Percentiles rank a stretch among this genome's conserved stretches.
Conservation (phyloP, 2,329 filamentous ascomycete genomes). For the Xylariaceae sp. region DNA sequence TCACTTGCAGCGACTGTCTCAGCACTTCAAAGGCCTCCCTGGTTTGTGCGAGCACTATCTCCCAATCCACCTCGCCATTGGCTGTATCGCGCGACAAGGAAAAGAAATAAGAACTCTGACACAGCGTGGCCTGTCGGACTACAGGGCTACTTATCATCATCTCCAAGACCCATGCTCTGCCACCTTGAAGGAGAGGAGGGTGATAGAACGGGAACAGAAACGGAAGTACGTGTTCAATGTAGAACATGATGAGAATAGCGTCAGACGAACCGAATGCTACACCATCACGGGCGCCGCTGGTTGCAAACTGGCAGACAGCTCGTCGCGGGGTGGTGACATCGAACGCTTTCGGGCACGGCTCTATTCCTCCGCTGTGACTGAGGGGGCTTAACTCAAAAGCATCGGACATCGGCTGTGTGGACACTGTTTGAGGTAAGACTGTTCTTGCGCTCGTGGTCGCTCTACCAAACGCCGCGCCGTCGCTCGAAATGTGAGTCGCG, state of each 20-base stretch:
- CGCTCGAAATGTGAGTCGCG: background rate
- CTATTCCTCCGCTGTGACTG: background rate
- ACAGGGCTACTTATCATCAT: constrained; percentile 35
- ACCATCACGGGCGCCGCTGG: background rate
- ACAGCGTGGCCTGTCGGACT: constrained; percentile 30
- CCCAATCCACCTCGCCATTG: constrained; percentile 24
- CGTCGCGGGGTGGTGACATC: background rate
- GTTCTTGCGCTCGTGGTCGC: background rate
- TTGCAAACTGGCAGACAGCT: constrained; percentile 9
- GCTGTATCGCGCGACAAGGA: constrained; percentile 23
- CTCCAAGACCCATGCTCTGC: constrained; percentile 31
- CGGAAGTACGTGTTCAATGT: constrained; percentile 36
- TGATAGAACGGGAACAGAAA: constrained; percentile 39
- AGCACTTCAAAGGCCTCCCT: constrained; percentile 32
- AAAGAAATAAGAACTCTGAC: constrained; percentile 35
- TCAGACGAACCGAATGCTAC: constrained; percentile 21
- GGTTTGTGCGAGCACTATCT: constrained; percentile 35
- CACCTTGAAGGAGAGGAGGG: constrained; percentile 31
- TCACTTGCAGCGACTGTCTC: constrained; percentile 33
- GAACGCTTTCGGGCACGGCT: background rate
- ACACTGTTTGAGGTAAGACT: background rate
- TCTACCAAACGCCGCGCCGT: constrained; percentile 2
- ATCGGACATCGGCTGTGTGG: background rate
- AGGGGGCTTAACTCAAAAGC: background rate
- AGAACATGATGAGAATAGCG: constrained; percentile 35